These are phyloP conservation scores for Eucalyptus pauciflora DNA, from an alignment of 345 rosid genomes.

Conservation along the genomic window DNA sequence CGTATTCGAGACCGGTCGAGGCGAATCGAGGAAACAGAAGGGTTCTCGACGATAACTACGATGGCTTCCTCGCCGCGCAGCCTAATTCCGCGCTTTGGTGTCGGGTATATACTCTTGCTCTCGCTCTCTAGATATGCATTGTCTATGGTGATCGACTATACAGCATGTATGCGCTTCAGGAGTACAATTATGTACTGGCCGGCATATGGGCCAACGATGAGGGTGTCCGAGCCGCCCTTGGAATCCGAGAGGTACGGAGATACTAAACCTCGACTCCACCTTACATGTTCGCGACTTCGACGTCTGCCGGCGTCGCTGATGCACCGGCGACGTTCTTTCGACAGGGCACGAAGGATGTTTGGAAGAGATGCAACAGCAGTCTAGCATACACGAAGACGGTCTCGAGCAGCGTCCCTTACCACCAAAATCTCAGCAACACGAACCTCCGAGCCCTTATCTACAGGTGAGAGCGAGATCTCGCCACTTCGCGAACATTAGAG, in stretches of 20 bases:
- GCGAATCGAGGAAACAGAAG: background rate
- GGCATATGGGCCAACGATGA: constrained; percentile 17
- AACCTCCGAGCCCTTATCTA: constrained; percentile 18
- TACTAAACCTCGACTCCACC: background rate
- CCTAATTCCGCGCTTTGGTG: constrained; percentile 7
- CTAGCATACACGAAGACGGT: constrained; percentile 16
- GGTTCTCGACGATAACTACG: constrained; percentile 3
- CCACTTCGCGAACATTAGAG: background rate
- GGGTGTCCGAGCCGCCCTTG: constrained; percentile 9
- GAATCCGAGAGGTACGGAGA: constrained; percentile 10
- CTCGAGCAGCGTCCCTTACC: constrained; percentile 4
- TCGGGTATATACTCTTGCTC: background rate
- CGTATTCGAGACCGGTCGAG: background rate
- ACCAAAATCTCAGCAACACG: constrained; percentile 1
- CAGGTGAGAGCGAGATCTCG: background rate
- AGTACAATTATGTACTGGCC: constrained; percentile 16
- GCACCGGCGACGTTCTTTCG: background rate
- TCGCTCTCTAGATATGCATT: background rate
- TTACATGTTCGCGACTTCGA: background rate
- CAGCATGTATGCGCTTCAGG: background rate
- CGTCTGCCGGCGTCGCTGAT: fast-evolving
- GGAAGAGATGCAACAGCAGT: constrained; percentile 18
- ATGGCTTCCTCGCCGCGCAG: background rate
- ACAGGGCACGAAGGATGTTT: constrained; percentile 9
- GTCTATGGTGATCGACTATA: background rate